Percentiles rank a stretch among this genome's conserved stretches.
phyloP scores from a whole-genome alignment of 768 basidiomycete genomes.

The Gymnopilus junonius region DNA sequence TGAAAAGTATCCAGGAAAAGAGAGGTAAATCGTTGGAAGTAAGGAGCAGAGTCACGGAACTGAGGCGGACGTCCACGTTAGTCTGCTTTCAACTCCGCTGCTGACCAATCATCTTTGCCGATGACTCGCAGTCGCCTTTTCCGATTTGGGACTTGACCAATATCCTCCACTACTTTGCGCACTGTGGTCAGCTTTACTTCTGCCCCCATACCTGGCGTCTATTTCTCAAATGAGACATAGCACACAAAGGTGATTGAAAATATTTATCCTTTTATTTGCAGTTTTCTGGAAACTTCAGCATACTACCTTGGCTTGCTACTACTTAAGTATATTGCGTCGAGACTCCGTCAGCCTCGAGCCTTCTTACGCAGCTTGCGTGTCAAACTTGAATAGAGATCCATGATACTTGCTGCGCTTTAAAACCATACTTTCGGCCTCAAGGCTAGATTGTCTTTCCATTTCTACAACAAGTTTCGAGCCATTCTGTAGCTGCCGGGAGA shows the following conservation, averaged over 20 bases:
- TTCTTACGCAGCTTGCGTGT: too few relatives aligned
- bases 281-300: background rate
- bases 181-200: background rate
- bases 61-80: constrained; percentile 13
- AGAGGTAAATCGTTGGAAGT: constrained; percentile 25
- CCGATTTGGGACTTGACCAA: background rate
- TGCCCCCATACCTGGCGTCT: background rate
- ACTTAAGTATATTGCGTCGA: too few relatives aligned
- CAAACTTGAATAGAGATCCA: too few relatives aligned
- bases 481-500: too few relatives aligned
- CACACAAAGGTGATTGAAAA: too few relatives aligned
- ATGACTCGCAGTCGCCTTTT: background rate
- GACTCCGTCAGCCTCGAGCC: too few relatives aligned
- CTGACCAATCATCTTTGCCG: constrained; percentile 27
- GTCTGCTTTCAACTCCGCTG: constrained; percentile 20
- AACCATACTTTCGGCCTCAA: too few relatives aligned
- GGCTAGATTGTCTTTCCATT: too few relatives aligned
- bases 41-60: constrained; percentile 12
- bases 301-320: too few relatives aligned
- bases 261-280: too few relatives aligned
- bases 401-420: too few relatives aligned
- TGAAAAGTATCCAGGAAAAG: constrained; percentile 38
- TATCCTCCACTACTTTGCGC: background rate
- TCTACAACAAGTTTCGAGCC: too few relatives aligned
- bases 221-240: background rate